phyloP scores from a whole-genome alignment of 176 grass and related monocot genomes.

The Pontederia crassipes region DNA sequence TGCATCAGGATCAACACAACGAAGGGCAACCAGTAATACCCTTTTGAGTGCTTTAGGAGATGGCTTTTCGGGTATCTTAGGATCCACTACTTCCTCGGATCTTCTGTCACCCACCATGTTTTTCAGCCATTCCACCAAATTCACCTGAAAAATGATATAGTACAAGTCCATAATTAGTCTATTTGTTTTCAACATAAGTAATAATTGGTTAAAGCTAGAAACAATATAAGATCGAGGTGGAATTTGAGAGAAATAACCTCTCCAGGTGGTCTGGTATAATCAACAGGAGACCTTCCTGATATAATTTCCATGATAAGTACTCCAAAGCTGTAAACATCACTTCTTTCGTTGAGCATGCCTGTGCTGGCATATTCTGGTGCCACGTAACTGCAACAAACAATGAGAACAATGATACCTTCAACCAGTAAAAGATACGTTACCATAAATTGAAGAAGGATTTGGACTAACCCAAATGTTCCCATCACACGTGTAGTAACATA shows the following conservation, averaged over 20 bases:
- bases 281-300: conserved; percentile 73
- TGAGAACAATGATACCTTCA: neutral
- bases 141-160: conserved; percentile 37
- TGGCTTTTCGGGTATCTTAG: conserved; percentile 52
- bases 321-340: conserved; percentile 95
- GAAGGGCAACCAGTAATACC: conserved; percentile 69
- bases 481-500: conserved; percentile 81
- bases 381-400: conserved; percentile 51
- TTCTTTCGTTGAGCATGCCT: conserved; percentile 83
- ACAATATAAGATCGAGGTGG: neutral
- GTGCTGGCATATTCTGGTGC: conserved; percentile 90
- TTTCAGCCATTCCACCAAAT: conserved; percentile 91
- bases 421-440: no score
- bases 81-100: conserved; percentile 77
- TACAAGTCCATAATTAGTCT: neutral
- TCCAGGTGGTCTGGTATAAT: conserved; percentile 59
- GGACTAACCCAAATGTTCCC: conserved; percentile 86
- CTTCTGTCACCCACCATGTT: conserved; percentile 68
- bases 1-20: conserved; percentile 72
- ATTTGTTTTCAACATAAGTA: neutral
- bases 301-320: conserved; percentile 90
- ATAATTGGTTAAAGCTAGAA: neutral
- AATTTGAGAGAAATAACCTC: conserved; percentile 35
- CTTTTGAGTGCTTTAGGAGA: conserved; percentile 68
- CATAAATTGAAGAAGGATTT: neutral